Percentiles rank a stretch among this genome's conserved stretches.
These are phyloP conservation scores for Astragalus membranaceus DNA, from an alignment of 306 rosid species.

Conservation along the genomic window DNA sequence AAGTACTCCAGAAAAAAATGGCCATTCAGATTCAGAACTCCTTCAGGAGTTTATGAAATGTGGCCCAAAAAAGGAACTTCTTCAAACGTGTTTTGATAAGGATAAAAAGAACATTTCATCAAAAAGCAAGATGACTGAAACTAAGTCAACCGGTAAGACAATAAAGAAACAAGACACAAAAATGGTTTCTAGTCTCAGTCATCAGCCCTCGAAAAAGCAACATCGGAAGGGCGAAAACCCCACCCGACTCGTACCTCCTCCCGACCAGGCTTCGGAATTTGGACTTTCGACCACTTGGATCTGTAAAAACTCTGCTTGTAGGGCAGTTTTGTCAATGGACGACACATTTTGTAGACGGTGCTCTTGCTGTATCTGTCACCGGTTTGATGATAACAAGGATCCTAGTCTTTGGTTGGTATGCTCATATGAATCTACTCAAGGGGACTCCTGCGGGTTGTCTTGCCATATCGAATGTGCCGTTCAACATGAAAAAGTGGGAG, in stretches of 20 bases:
- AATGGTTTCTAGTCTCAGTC: slow-evolving; percentile 49
- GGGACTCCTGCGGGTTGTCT: slow-evolving; percentile 82
- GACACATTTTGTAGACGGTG: slow-evolving; percentile 89
- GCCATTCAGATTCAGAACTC: slow-evolving; percentile 74
- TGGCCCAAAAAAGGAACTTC: slow-evolving; percentile 64
- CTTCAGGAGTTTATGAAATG: slow-evolving; percentile 70
- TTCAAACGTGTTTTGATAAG: slow-evolving; percentile 51
- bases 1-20: slow-evolving; percentile 88
- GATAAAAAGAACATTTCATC: slow-evolving; percentile 45
- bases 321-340: slow-evolving; percentile 73
- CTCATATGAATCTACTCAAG: slow-evolving; percentile 62
- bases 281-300: slow-evolving; percentile 68
- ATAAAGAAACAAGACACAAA: slow-evolving; percentile 71
- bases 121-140: slow-evolving; percentile 56
- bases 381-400: slow-evolving; percentile 89
- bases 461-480: slow-evolving; percentile 96
- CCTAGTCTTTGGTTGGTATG: slow-evolving; percentile 98
- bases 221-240: slow-evolving; percentile 77
- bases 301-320: slow-evolving; percentile 91
- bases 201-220: slow-evolving; percentile 61
- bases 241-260: slow-evolving; percentile 40
- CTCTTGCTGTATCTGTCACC: slow-evolving; percentile 93
- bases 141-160: slow-evolving; percentile 52
- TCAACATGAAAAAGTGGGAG: slow-evolving; percentile 75
- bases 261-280: slow-evolving; percentile 62